A percentile compares a stretch with the other conserved stretches of the same genome.
Conservation (phyloP, 768 basidiomycete species). For the Boletus fagicola region DNA sequence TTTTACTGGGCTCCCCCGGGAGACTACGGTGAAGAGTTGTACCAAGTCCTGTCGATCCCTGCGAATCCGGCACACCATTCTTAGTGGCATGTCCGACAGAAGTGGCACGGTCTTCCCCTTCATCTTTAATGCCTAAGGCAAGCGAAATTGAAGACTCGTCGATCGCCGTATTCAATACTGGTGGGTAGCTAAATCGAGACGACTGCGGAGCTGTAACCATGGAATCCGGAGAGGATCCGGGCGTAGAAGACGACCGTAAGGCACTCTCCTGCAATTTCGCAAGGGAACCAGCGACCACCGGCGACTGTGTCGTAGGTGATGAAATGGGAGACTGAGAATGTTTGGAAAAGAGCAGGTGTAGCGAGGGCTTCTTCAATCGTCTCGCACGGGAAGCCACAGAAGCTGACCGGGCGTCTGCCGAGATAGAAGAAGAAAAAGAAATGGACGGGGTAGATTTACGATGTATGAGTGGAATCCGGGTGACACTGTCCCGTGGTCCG, state of each 20-base stretch:
- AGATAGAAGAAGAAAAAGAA: conserved; percentile 32
- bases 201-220: conserved; percentile 60
- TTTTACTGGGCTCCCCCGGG: conserved; percentile 17
- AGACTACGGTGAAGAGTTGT: conserved; percentile 15
- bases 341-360: conserved; percentile 68
- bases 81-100: conserved; percentile 12
- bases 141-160: conserved; percentile 52
- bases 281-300: conserved; percentile 14
- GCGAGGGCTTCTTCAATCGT: conserved; percentile 63
- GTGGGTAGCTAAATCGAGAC: conserved; percentile 48
- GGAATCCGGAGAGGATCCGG: conserved; percentile 39
- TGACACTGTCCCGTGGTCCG: conserved; percentile 31
- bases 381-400: conserved; percentile 31
- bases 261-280: conserved; percentile 16
- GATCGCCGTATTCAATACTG: conserved; percentile 59
- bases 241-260: conserved; percentile 27
- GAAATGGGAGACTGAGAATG: conserved; percentile 51
- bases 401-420: conserved; percentile 38
- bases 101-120: conserved; percentile 22
- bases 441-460: conserved; percentile 38
- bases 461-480: conserved; percentile 31
- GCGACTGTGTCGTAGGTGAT: conserved; percentile 30
- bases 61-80: conserved; percentile 11
- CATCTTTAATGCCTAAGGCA: conserved; percentile 29
- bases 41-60: conserved; percentile 20